Base-by-base conservation (phyloP, 176 grass and related monocot genomes). In the Miscanthus lutarioriparius region DNA sequence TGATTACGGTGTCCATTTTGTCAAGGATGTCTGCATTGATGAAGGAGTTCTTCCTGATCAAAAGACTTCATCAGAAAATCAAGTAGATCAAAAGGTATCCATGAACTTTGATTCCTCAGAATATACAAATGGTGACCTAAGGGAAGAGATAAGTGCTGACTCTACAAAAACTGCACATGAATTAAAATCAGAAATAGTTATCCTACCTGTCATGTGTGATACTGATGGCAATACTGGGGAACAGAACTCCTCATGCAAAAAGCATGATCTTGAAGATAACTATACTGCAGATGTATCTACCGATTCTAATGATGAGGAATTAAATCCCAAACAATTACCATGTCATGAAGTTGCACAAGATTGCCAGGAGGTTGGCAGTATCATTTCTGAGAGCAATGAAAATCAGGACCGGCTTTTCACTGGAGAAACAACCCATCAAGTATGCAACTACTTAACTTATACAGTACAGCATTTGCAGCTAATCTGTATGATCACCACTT, bases 21-120 rank as follows among this genome's bases (percentile, higher is more conserved):
- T 97, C 28, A 97, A 97, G 76, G 94, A 97, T 82, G 91, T 97
- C 44, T 92, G 91, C 80, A 84, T 97, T 66, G 94, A 97, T 85
- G 94, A 90, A 66, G 91, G 88, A 33, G 62, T 79, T 61, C 43
- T 81, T 83, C 43, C 62, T 85, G 76, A 82, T 65, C 61, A 90
- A 69, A 90, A 85, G 77, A 56, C 13, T 68, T 82, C 44, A 8
- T 53, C n/a, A 63, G 84, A 89, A 73, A 87, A 89, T 8, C 32
- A 79, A 79, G 68, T 35, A 36, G 75, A 48, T 36, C 78, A 92
- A 69, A 83, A 74, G 61, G 48, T 74, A 7, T 64, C 25, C 7
- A 54, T 53, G 78, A 74, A 49, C 41, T 84, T 89, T 66, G 22
- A 82, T 72, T 79, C 81, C 74, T 69, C 81, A 27, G 47, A 30